Conservation (phyloP, 345 rosid genomes). For the Lepidium aucheri region DNA sequence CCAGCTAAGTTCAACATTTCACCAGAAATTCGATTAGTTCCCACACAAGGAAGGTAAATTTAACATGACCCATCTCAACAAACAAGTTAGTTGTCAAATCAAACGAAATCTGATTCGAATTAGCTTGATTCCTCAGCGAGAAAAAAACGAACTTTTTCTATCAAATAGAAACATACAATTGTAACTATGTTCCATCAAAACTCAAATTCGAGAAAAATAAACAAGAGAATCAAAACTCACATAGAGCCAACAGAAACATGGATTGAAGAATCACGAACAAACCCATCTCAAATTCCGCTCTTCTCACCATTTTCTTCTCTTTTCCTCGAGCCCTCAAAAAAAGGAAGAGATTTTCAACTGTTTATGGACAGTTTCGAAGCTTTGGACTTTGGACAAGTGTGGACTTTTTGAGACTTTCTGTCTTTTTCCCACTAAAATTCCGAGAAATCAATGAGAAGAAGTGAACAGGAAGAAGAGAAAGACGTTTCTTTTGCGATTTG, state of each 20-base stretch:
- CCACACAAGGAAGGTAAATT: neutral
- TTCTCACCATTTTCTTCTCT: slow-evolving; percentile 7
- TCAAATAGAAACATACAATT: slow-evolving; percentile 20
- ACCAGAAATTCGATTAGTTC: neutral
- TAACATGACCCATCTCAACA: slow-evolving; percentile 17
- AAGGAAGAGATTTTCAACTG: neutral
- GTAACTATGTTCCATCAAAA: neutral
- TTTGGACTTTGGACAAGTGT: slow-evolving; percentile 7
- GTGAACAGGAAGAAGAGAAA: neutral
- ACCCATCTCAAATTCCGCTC: slow-evolving; percentile 21
- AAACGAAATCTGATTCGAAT: slow-evolving; percentile 18
- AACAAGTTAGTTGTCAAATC: slow-evolving; percentile 30
- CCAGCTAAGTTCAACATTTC: neutral
- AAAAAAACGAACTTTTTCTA: neutral
- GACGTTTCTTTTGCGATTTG: neutral
- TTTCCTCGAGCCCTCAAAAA: neutral
- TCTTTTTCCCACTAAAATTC: slow-evolving; percentile 25
- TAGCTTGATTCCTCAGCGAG: neutral
- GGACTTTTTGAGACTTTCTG: neutral
- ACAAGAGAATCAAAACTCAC: slow-evolving; percentile 12
- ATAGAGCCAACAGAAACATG: slow-evolving; percentile 15
- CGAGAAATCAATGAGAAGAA: neutral
- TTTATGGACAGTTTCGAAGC: slow-evolving; percentile 10
- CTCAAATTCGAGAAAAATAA: slow-evolving; percentile 3
- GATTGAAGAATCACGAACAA: slow-evolving; percentile 20